Evolutionary conservation across 208 protist species (phyloP), one percentile per base, ranked within the genome.

Genomic region (Blechomonas ayalai): DNA sequence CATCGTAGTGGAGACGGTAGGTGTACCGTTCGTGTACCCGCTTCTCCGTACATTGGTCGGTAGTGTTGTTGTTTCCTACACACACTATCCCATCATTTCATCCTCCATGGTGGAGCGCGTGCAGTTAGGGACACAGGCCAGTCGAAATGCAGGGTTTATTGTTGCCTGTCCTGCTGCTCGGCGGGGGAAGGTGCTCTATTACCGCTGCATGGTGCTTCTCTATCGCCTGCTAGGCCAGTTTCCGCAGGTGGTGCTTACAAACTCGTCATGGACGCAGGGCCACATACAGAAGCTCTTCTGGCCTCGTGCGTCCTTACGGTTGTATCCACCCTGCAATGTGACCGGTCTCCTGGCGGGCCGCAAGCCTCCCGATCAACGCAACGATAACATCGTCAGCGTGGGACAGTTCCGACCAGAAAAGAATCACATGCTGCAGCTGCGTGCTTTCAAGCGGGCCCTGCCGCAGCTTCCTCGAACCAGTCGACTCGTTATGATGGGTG

Each of bases 391-490:
- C 42, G 60, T 99, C 13, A 97, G 94, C 15, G 76, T 99, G 2
- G 93, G 77, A 0, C 97, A 99, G 57, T 98, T 98, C 52, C 60
- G 97, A 8, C 97, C 96, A 4, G 98, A 99, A 56, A 99, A 99
- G 65, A 90, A 99, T 56, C 97, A 99, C 65, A 27, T 38, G 24
- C 59, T 99, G 26, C 96, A 99, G 61, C 35, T 99, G 0, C 37
- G 49, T 10, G 81, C 93, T 3, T 95, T 98, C 43, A 52, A 59
- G 12, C 33, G 32, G n/a, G 66, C 68, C 12, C 29, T 66, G 45
- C 56, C 52, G 18, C 28, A n/a, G 1, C 59, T 87, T 12, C 73
- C 70, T 19, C 3, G 7, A 9, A 65, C 72, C 59, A 63, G 72
- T 8, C 39, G 42, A 2, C 73, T 95, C 5, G 52, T 97, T 1